Evolutionary conservation across 805 yeast genomes (phyloP), one percentile per base, ranked within the genome.

Genomic region (Kockiozyma suomiensis): DNA sequence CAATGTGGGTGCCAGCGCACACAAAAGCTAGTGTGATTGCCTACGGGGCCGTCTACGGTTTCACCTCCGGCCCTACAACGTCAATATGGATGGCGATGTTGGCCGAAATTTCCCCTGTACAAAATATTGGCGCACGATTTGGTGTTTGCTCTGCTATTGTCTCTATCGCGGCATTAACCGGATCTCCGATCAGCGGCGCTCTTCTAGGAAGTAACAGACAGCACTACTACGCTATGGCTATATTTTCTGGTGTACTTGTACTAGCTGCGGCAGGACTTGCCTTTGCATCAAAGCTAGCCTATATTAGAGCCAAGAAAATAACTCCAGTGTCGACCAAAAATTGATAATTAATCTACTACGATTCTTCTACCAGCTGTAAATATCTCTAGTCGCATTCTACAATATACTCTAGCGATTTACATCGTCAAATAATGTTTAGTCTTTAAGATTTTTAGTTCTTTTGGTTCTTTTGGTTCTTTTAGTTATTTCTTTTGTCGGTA

Each of bases 1-100:
- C 78, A 0, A 67, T 86, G n/a, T 86, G 91, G 91, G 72, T 85
- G 17, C 91, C 92, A 0, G 81, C 85, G 26, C 17, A 65, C 26
- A 68, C 57, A 33, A 49, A 56, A n/a, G 74, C 68, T 2, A 73
- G 70, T 4, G 64, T 74, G 12, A 61, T 71, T 15, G 67, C 64
- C 17, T 66, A 72, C 17, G 71, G 70, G 10, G 43, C 72, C n/a
- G 46, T 74, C 2, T 68, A 65, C 47, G 78, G 78, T 1, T 65
- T 72, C 50, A 54, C 68, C 32, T 61, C 72, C 7, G 77, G 77
- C 10, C 68, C 75, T 0, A 49, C 68, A 1, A 69, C 71, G 21
- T 68, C 73, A 10, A 55, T 73, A 12, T 70, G 71, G n/a, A 72
- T 75, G 1, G 70, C 73, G 2, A 57, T 70, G 25, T 61, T 72